Evolutionary conservation across 805 yeast genomes (phyloP).

Genomic region (Candida michaelii): DNA sequence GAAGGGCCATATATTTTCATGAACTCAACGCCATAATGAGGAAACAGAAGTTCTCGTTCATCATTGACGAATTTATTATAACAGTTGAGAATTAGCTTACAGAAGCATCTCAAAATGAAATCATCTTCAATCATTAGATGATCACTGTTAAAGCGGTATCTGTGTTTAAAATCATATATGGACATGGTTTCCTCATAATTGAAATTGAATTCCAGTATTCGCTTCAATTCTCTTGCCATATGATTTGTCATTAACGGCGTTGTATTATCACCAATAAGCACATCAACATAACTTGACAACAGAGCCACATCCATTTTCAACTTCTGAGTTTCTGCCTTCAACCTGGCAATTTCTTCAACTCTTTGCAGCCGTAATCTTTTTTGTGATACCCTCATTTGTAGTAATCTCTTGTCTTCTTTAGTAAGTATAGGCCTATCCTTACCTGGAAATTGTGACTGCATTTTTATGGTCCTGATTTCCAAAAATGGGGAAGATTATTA

Average conservation of each 20-base stretch:
- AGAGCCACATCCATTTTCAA: slow-evolving; percentile 14
- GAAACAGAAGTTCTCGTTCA: neutral
- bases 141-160: neutral
- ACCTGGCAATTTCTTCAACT: neutral
- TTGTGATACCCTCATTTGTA: slow-evolving; percentile 1
- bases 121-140: neutral
- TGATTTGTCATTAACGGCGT: neutral
- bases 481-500: neutral
- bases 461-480: neutral
- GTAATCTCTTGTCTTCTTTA: slow-evolving; percentile 1
- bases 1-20: neutral
- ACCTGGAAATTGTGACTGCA: neutral
- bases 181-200: neutral
- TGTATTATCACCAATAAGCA: neutral
- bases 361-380: neutral
- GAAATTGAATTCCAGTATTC: neutral
- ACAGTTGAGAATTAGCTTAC: neutral
- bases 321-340: slow-evolving; percentile 2
- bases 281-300: neutral
- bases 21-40: neutral
- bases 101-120: slow-evolving; percentile 1
- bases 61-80: neutral
- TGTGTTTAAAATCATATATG: neutral
- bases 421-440: neutral
- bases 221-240: neutral